Base-by-base conservation (phyloP, 1,284 basidiomycete species). In the Cronartium ribicola region DNA sequence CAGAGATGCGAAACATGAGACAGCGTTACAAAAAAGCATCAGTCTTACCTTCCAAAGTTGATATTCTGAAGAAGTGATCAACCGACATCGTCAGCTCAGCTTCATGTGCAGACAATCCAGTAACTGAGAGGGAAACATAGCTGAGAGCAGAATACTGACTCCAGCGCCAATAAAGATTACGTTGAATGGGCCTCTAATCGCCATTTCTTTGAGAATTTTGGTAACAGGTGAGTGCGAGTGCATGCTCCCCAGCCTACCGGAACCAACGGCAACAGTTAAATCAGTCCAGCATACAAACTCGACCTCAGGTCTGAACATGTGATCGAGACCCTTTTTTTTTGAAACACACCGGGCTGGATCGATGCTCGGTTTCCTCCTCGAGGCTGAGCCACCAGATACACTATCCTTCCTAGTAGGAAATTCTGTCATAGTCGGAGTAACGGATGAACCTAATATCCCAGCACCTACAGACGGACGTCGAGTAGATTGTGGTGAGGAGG, bases 81-180 rank as follows among this genome's bases (percentile, higher is more conserved):
- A 51, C 22, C 48, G 22, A 14, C 5, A 68, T 59, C 5, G 5
- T 37, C 41, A 69, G 59, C n/a, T 62, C 59, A 59, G 66, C 3
- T 60, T 5, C n/a, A 51, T n/a, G 37, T 41, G 44, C 4, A 22
- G 22, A 20, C 7, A 67, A 46, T 13, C 46, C 39, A 22, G 13
- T n/a, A 44, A 55, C 43, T 40, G 13, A 14, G 46, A 40, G 40
- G 43, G 20, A 67, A 51, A n/a, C 11, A 46, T 39, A 41, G 13
- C 22, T 37, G 22, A 67, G 22, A 6, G 41, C 4, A 29, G 43
- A 14, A 29, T 3, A 80, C 81, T 80, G 67, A 82, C 82, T 37
- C 93, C 93, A 41, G 92, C 92, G 68, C 92, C 92, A 78, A 95
- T 85, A 82, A 93, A 93, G 80, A 94, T 87, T 75, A 96, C 88